Evolutionary conservation across 2,329 filamentous ascomycete genomes (phyloP).

Genomic region (Pseudocercospora ulei): DNA sequence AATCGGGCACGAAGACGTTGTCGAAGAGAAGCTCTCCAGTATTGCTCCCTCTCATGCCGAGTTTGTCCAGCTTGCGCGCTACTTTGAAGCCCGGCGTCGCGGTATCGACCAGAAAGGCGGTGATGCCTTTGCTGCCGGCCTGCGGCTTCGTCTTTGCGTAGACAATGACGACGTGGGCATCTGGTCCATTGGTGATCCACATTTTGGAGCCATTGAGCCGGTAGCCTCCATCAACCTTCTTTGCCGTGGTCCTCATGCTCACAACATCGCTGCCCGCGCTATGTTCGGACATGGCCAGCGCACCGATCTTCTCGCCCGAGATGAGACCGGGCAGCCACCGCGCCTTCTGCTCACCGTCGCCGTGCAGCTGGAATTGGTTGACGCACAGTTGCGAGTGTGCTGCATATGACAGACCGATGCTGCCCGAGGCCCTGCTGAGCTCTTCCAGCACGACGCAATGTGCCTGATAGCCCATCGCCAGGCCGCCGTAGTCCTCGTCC

Average conservation of each 20-base stretch:
- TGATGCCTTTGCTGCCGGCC: constrained; percentile 78
- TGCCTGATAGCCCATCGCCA: constrained; percentile 90
- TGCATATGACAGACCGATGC: constrained; percentile 79
- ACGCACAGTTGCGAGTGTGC: constrained; percentile 94
- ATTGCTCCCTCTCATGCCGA: constrained; percentile 95
- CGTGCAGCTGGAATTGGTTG: constrained; percentile 91
- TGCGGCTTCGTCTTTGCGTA: constrained; percentile 88
- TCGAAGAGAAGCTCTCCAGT: constrained; percentile 91
- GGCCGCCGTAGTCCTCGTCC: constrained; percentile 79
- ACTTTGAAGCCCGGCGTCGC: constrained; percentile 68
- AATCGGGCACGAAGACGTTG: constrained; percentile 73
- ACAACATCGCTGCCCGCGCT: constrained; percentile 88
- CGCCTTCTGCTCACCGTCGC: constrained; percentile 64
- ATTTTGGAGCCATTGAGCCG: constrained; percentile 86
- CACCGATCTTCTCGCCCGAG: constrained; percentile 70
- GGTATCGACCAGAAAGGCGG: constrained; percentile 79
- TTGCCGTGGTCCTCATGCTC: constrained; percentile 82
- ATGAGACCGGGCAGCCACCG: constrained; percentile 73
- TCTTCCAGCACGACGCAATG: constrained; percentile 96
- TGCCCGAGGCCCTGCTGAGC: constrained; percentile 71
- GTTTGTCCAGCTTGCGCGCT: constrained; percentile 86
- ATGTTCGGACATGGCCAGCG: constrained; percentile 89
- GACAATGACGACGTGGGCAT: constrained; percentile 87
- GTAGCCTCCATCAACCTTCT: constrained; percentile 72
- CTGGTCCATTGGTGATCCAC: constrained; percentile 98